Evolutionary conservation across 345 rosid genomes (phyloP).

Genomic region (Citrus hindsii): DNA sequence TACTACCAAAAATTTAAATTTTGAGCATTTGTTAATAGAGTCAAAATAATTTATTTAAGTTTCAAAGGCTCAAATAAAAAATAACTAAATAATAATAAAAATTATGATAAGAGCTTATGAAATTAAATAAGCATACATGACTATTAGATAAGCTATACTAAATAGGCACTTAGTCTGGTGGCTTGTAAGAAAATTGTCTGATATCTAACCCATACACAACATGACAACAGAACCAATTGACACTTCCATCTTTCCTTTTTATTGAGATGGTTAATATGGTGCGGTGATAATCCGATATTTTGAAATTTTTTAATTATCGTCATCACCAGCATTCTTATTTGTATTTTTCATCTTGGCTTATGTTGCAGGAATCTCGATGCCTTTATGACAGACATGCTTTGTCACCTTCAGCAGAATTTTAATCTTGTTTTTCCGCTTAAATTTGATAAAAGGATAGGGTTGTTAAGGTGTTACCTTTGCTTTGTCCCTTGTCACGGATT

Average conservation of each 20-base stretch:
- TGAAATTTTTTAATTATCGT: neutral
- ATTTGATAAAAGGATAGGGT: slow-evolving; percentile 2
- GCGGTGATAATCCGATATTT: neutral
- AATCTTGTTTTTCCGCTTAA: slow-evolving; percentile 1
- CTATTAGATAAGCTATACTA: accelerated
- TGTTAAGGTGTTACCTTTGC: neutral
- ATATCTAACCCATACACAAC: neutral
- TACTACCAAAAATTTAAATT: too few species aligned
- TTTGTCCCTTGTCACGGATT: neutral
- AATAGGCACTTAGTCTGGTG: neutral
- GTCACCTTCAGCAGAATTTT: neutral
- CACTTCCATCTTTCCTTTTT: neutral
- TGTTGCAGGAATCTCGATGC: slow-evolving; percentile 26
- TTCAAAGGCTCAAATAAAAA: too few species aligned
- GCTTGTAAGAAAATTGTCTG: neutral
- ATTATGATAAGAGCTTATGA: too few species aligned
- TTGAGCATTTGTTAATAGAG: too few species aligned
- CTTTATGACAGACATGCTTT: slow-evolving; percentile 24
- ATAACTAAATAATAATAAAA: too few species aligned
- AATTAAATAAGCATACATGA: too few species aligned
- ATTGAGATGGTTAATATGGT: neutral
- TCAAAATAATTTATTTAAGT: too few species aligned
- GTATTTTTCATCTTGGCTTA: neutral
- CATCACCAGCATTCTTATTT: neutral
- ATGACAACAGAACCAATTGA: neutral